Evolutionary conservation across 1,284 basidiomycete genomes (phyloP), one percentile per base, ranked within the genome.

Genomic region (Pascua guehoae): DNA sequence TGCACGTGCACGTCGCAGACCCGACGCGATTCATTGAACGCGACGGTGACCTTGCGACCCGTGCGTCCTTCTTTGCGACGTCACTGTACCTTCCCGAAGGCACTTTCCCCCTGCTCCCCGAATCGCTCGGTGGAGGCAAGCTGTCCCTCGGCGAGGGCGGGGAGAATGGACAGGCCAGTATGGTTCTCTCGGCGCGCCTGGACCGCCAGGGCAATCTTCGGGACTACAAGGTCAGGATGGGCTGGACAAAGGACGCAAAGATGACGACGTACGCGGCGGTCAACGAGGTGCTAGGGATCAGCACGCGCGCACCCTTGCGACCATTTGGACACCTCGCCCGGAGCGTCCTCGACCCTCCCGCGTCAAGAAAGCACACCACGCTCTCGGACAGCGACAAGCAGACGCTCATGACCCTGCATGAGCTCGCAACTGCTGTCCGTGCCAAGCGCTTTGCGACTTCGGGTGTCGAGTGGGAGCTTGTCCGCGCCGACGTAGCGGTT

Each of bases 1-100:
- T 96, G 14, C 95, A 98, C 67, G 81, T 89, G 16, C 95, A 98
- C 71, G 82, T 99, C 54, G 95, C 96, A 9, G 95, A 99, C 72
- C 94, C 95, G 0, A 94, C 91, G 0, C 80, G 87, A 2, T 70
- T 87, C 56, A 79, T 99, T n/a, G 85, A 85, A 15, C 87, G 86
- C 0, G 81, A 81, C 0, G 86, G 92, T 70, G 63, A 78, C 2
- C 69, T 90, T 1, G 80, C 86, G 0, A 74, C 80, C 38, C 68
- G 78, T 4, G 91, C 91, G 0, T 78, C 81, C 11, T 73, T 78
- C 41, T 77, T 79, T 53, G 78, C 77, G 1, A 74, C 81, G 48
- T 83, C 86, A 0, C 68, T 78, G 1, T 95, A 91, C 73, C 81
- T 89, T 48, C 77, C 83, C 0, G 84, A 91, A 57, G 79, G 81